phyloP scores from a whole-genome alignment of 108 stramenopile genomes.

The Nitzschia palea region DNA sequence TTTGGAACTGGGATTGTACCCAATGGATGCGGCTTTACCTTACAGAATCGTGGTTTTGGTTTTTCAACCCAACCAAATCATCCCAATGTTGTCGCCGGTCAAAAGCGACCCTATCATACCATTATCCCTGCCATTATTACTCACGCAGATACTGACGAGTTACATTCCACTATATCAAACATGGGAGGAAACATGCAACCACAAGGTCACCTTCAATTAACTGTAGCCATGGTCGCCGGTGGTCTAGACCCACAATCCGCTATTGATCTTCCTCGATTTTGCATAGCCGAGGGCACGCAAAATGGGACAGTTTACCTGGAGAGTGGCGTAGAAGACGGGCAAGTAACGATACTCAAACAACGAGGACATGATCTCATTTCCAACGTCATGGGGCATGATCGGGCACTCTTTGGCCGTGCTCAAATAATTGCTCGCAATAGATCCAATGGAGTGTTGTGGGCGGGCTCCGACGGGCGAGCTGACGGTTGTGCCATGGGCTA shows the following conservation, averaged over 20 bases:
- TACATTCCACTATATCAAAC: slow-evolving; percentile 86
- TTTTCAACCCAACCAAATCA: slow-evolving; percentile 79
- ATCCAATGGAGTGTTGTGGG: slow-evolving; percentile 79
- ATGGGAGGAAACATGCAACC: slow-evolving; percentile 99
- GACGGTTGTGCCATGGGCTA: slow-evolving; percentile 96
- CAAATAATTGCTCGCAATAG: slow-evolving; percentile 83
- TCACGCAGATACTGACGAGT: slow-evolving; percentile 71
- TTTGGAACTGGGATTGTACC: slow-evolving; percentile 96
- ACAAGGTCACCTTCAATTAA: slow-evolving; percentile 95
- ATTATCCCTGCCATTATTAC: slow-evolving; percentile 95
- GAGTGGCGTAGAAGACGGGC: slow-evolving; percentile 53
- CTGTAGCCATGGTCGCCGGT: slow-evolving; percentile 72
- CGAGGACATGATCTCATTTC: slow-evolving; percentile 66
- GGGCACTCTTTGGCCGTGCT: slow-evolving; percentile 88
- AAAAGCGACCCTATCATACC: slow-evolving; percentile 95
- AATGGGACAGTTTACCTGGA: slow-evolving; percentile 74
- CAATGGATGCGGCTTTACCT: slow-evolving; percentile 88
- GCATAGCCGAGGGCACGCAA: slow-evolving; percentile 83
- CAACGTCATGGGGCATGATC: slow-evolving; percentile 59
- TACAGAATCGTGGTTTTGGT: slow-evolving; percentile 95
- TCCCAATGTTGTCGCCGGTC: slow-evolving; percentile 82
- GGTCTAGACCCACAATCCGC: slow-evolving; percentile 86
- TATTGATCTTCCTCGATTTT: slow-evolving; percentile 93
- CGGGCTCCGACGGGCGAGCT: slow-evolving; percentile 91
- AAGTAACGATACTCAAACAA: slow-evolving; percentile 56